Evolutionary conservation across 768 basidiomycete genomes (phyloP).

Genomic region (Tulasnella sp.): DNA sequence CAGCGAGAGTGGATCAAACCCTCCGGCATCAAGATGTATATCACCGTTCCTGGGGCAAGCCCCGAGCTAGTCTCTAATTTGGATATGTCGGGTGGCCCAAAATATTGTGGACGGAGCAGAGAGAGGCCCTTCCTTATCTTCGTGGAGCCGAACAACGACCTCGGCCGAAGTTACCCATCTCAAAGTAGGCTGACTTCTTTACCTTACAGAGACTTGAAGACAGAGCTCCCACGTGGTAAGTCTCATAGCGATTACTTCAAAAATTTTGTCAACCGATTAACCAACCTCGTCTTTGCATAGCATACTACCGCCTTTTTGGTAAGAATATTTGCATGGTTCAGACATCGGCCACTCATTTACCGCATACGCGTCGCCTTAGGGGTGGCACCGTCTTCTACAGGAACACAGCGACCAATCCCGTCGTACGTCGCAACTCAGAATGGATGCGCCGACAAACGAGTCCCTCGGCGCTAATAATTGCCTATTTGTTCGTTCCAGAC

Average conservation of each 20-base stretch:
- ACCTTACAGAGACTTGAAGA: background rate
- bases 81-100: too few relatives aligned
- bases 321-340: background rate
- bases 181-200: background rate
- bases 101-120: too few relatives aligned
- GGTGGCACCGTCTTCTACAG: background rate
- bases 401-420: background rate
- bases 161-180: background rate
- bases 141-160: background rate
- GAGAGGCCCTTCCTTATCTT: background rate
- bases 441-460: background rate
- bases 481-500: background rate
- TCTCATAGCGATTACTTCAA: background rate
- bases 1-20: background rate
- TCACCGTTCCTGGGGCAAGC: background rate
- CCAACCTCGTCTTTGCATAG: background rate
- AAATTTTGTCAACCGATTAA: too few relatives aligned
- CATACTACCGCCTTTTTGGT: background rate
- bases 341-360: background rate
- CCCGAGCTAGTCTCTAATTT: too few relatives aligned
- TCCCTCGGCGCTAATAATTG: background rate
- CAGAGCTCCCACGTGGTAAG: background rate
- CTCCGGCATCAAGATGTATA: constrained; percentile 12
- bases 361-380: background rate
- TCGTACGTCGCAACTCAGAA: background rate